Base-by-base conservation (phyloP, 495 filamentous ascomycete genomes). In the Aspergillus cavernicola region DNA sequence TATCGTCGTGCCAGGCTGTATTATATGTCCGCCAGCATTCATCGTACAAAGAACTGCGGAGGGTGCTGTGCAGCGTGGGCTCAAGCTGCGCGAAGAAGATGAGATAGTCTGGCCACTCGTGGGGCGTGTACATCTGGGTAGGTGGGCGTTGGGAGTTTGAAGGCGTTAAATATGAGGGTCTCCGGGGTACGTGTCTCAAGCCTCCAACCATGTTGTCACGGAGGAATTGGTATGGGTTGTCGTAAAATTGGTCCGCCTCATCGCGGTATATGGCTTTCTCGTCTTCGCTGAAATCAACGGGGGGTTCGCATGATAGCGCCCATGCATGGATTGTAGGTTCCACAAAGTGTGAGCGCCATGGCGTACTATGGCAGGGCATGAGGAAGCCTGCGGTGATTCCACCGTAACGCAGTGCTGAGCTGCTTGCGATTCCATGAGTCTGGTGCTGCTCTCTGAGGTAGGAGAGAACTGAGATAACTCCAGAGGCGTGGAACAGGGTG, bases 281-380 rank as follows among this genome's bases (percentile, higher is more conserved):
- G 46, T 81, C 74, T 1, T 66, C 50, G 7, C 74, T 77, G 3
- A 90, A 73, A 42, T 82, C 68, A 40, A 98, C 60, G 0, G 95
- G 93, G 13, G 95, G 93, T 57, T 97, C 91, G 68, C 93, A 98
- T 8, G 86, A 86, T 10, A 97, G 75, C 0, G 93, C 92, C 82
- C 92, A 92, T 3, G 90, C 90, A 50, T 84, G 70, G 23, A 96
- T 84, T 38, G 72, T 69, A 1, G 89, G 80, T 60, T 89, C 79
- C 33, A 92, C 76, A 28, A 97, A 78, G 62, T 92, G 89, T 6
- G 85, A 88, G 52, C 90, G 87, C 95, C 93, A 98, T n/a, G 93
- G 92, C 8, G 92, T 97, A 58, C 87, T 88, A 74, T 98, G 95
- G 70, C 93, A 98, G 13, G 95, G 93, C 79, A 93, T 96, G n/a